A percentile compares a stretch with the other conserved stretches of the same genome.
Conservation (phyloP, 2,329 filamentous ascomycete genomes). For the Phyllosticta ampelicida region DNA sequence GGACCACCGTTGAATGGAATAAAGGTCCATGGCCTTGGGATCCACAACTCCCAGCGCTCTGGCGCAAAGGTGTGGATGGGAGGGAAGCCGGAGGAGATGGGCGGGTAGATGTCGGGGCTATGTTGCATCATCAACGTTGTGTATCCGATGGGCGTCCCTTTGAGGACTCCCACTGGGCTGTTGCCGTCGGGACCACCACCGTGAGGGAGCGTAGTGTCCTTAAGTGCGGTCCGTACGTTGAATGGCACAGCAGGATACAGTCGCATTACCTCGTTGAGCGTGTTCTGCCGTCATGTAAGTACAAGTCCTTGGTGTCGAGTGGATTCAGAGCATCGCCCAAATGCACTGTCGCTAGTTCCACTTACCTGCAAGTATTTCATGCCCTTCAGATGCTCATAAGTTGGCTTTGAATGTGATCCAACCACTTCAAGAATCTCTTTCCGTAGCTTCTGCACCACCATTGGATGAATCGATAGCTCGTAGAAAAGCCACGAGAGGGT, state of each 20-base stretch:
- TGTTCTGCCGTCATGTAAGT: slow-evolving; percentile 25
- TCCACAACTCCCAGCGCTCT: slow-evolving; percentile 41
- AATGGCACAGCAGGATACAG: slow-evolving; percentile 41
- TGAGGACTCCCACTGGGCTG: slow-evolving; percentile 34
- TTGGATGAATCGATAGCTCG: slow-evolving; percentile 63
- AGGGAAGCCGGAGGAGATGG: slow-evolving; percentile 27
- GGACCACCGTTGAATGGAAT: slow-evolving; percentile 38
- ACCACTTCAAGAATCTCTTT: slow-evolving; percentile 59
- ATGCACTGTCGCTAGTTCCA: neutral
- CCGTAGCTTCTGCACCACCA: slow-evolving; percentile 56
- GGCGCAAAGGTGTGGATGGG: slow-evolving; percentile 34
- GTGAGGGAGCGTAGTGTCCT: slow-evolving; percentile 39
- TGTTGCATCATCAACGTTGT: slow-evolving; percentile 40
- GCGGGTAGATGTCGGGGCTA: slow-evolving; percentile 38
- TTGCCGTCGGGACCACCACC: slow-evolving; percentile 37
- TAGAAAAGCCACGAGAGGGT: slow-evolving; percentile 76
- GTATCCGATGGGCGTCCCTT: slow-evolving; percentile 37
- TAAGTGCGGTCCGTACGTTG: slow-evolving; percentile 37
- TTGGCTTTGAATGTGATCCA: slow-evolving; percentile 49
- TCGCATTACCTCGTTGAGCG: slow-evolving; percentile 35
- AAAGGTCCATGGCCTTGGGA: slow-evolving; percentile 38
- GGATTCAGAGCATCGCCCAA: neutral
- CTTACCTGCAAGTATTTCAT: slow-evolving; percentile 62
- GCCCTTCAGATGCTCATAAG: slow-evolving; percentile 70
- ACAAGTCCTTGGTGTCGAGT: slow-evolving; percentile 21